Evolutionary conservation across 129 eudicot genomes (phyloP), one percentile per base, ranked within the genome.

Genomic region (Flaveria bidentis): DNA sequence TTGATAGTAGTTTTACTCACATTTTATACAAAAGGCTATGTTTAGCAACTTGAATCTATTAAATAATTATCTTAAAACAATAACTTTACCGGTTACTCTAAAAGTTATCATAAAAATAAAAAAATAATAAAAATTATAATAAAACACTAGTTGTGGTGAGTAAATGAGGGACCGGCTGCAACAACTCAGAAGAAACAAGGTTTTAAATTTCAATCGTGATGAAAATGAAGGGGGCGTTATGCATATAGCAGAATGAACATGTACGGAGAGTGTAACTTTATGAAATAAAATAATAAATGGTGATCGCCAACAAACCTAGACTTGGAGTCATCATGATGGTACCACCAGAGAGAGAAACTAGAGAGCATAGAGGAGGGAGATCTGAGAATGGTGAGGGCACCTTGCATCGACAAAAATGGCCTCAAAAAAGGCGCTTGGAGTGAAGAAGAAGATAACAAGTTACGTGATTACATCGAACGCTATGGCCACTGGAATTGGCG

Each of bases 401-500:
- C 85, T 15, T 75, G 85, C 36, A 76, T 82, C 50, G 85, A 82
- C 26, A 75, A 76, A 75, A 82, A 82, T 82, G 85, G 85, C 58
- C 62, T 82, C 25, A 82, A 76, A 64, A 82, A 82, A 15, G 85
- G 85, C 1, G 85, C 85, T 0, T 82, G 85, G 85, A 82, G 85
- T 67, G 81, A 75, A 70, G 85, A 82, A 47, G 85, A 82, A 82
- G 85, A 82, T 62, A 76, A 61, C 8, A 82, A 76, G 74, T 22
- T 82, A 44, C 78, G 85, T 39, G 73, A 76, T 68, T 82, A 82
- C 44, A 76, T 82, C 41, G 69, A 75, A n/a, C 81, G 73, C 5
- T 82, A 76, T 9, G 85, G 85, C 51, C 85, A 82, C 81, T 75
- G 81, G 81, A 82, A 82, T 65, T 82, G 85, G 85, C 85, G 85